Evolutionary conservation across 2,329 filamentous ascomycete species (phyloP).

Genomic region (Aureobasidium uvarum): DNA sequence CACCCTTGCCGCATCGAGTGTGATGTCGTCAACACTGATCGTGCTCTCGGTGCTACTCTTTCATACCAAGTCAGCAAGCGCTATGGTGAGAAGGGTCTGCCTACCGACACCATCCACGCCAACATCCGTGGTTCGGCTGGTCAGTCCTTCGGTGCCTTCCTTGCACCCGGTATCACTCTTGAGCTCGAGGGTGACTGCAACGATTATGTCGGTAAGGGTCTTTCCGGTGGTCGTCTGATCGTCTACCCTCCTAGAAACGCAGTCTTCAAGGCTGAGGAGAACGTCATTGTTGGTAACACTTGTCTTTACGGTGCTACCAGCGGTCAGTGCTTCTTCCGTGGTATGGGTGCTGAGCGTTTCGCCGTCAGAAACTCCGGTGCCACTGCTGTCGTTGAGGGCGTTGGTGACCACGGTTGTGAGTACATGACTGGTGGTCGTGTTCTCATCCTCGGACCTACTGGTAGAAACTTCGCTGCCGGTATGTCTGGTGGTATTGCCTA

Average conservation of each 20-base stretch:
- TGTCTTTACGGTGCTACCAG: constrained; percentile 92
- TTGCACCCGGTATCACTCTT: constrained; percentile 88
- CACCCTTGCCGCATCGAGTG: constrained; percentile 91
- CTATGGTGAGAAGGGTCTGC: constrained; percentile 84
- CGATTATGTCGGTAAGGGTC: constrained; percentile 94
- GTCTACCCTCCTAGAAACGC: constrained; percentile 88
- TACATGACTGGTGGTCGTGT: constrained; percentile 98
- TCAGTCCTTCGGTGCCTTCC: constrained; percentile 92
- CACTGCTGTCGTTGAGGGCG: constrained; percentile 91
- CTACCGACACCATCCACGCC: constrained; percentile 89
- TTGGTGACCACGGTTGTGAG: constrained; percentile 95
- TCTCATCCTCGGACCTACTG: constrained; percentile 80
- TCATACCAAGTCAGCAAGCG: constrained; percentile 95
- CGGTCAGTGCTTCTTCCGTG: constrained; percentile 94
- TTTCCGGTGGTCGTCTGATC: constrained; percentile 89
- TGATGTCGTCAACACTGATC: constrained; percentile 94
- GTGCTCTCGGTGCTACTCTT: constrained; percentile 86
- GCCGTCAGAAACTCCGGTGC: constrained; percentile 95
- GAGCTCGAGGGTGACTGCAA: constrained; percentile 96
- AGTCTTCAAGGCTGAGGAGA: constrained; percentile 95
- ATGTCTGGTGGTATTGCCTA: constrained; percentile 99
- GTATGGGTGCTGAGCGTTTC: constrained; percentile 93
- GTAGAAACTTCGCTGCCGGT: constrained; percentile 95
- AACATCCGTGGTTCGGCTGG: constrained; percentile 96
- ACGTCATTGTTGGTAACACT: constrained; percentile 88